phyloP scores from a whole-genome alignment of 192 early-diverging fungal genomes.

The Chytriomyces confervae region DNA sequence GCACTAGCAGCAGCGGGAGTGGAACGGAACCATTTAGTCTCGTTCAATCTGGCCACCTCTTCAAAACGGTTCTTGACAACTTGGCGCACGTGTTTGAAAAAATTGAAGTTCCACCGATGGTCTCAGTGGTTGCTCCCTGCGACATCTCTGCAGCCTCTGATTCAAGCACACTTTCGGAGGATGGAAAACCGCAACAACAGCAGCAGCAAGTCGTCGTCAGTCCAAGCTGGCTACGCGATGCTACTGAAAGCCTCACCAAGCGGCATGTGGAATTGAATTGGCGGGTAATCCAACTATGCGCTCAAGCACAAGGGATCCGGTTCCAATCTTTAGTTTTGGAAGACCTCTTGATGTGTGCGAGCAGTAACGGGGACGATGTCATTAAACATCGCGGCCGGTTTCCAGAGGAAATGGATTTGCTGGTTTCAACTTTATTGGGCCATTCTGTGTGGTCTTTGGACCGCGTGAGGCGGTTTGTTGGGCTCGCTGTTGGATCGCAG shows the following conservation, averaged over 20 bases:
- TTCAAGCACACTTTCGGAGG: background rate
- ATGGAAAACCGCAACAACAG: background rate
- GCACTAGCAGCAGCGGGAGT: background rate
- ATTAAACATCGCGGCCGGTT: constrained; percentile 19
- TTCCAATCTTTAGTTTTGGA: constrained; percentile 23
- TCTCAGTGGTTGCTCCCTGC: background rate
- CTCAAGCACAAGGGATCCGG: constrained; percentile 4
- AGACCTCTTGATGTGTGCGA: background rate
- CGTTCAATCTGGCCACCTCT: constrained; percentile 26
- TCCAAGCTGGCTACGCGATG: constrained; percentile 34
- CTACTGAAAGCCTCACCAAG: constrained; percentile 21
- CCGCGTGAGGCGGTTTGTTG: constrained; percentile 33
- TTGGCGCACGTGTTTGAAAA: constrained; percentile 51
- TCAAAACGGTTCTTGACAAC: constrained; percentile 43
- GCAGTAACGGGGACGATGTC: background rate
- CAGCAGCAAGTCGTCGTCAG: background rate
- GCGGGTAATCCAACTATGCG: constrained; percentile 25
- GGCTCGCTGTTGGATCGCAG: constrained; percentile 39
- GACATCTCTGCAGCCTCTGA: background rate
- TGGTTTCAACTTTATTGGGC: constrained; percentile 21
- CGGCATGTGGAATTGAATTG: constrained; percentile 47
- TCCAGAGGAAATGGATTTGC: constrained; percentile 13
- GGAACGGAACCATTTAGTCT: constrained; percentile 9
- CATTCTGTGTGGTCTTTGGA: constrained; percentile 34
- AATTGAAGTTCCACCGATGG: constrained; percentile 48